Conservation (phyloP, 208 protist genomes). For the Angomonas ambiguus region DNA sequence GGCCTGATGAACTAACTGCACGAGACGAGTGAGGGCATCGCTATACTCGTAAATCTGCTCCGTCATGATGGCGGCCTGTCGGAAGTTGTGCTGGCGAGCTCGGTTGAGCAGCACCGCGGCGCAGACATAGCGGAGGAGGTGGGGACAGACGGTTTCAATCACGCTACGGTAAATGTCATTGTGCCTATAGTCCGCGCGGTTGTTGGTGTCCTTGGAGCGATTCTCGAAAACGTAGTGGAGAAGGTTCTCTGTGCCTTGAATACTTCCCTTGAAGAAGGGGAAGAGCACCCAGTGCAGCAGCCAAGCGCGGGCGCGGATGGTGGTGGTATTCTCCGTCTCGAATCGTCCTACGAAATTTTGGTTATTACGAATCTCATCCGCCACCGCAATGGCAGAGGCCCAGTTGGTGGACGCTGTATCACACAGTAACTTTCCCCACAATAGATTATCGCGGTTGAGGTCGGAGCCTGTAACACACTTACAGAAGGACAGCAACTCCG, state of each 20-base stretch:
- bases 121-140: slow-evolving; percentile 89
- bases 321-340: slow-evolving; percentile 40
- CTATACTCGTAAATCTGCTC: slow-evolving; percentile 82
- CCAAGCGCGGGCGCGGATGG: slow-evolving; percentile 73
- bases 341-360: slow-evolving; percentile 63
- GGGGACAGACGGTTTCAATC: slow-evolving; percentile 86
- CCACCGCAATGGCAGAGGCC: slow-evolving; percentile 70
- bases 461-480: slow-evolving; percentile 79
- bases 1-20: slow-evolving; percentile 60
- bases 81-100: slow-evolving; percentile 62
- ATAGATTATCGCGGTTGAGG: slow-evolving; percentile 43
- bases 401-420: slow-evolving; percentile 82
- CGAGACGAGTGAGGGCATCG: slow-evolving; percentile 79
- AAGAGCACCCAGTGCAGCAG: slow-evolving; percentile 91
- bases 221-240: slow-evolving; percentile 84
- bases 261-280: slow-evolving; percentile 89
- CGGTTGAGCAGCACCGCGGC: slow-evolving; percentile 82
- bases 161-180: slow-evolving; percentile 72
- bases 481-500: slow-evolving; percentile 78
- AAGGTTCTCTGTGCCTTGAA: slow-evolving; percentile 70
- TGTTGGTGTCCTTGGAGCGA: slow-evolving; percentile 19
- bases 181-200: not conserved
- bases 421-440: slow-evolving; percentile 88
- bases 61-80: slow-evolving; percentile 55
- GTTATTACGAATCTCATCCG: slow-evolving; percentile 61